Evolutionary conservation across 1,139 yeast genomes (phyloP), one percentile per base, ranked within the genome.

Genomic region (Blastobotrys apis): DNA sequence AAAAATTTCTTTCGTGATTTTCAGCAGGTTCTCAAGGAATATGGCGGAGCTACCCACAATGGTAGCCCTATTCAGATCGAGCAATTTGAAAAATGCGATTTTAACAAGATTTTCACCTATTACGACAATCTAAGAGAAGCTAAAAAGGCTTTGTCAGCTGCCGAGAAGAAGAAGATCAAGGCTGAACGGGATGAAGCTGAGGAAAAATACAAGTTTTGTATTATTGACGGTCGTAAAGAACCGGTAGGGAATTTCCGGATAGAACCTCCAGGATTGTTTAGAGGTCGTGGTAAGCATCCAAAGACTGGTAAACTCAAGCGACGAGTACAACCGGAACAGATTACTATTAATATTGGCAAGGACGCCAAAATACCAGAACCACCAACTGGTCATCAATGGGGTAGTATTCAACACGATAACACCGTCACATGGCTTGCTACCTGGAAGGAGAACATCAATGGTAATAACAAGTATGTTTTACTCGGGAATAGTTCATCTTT

Each of bases 251-350:
- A 92, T 62, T 90, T 90, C 64, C 73, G 92, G 58, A 82, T 92
- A 44, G 98, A 92, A 71, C 97, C 97, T 37, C 97, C 98, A 0
- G 97, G 95, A 2, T 68, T 92, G 46, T 92, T 90, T 62, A 75
- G 97, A 63, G 98, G 97, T 36, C 84, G 97, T 64, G 97, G 98
- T 55, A 90, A 90, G 0, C 97, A 90, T 64, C 97, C 97, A 15
- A 88, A 86, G 63, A 90, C 97, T 1, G 98, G 97, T 39, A 85
- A 83, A 62, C 69, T 87, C 47, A 64, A 64, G 46, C 62, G 62
- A 3, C 75, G 97, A 53, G 96, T 92, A 13, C 66, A 68, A 45
- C 97, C 97, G 0, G 97, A 90, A 64, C 94, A 86, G 60, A 84
- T 92, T 36, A 84, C 92, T 1, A 70, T 92, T 51, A 92, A 92